Evolutionary conservation across 306 rosid species (phyloP).

Genomic region (Lathyrus aphaca): DNA sequence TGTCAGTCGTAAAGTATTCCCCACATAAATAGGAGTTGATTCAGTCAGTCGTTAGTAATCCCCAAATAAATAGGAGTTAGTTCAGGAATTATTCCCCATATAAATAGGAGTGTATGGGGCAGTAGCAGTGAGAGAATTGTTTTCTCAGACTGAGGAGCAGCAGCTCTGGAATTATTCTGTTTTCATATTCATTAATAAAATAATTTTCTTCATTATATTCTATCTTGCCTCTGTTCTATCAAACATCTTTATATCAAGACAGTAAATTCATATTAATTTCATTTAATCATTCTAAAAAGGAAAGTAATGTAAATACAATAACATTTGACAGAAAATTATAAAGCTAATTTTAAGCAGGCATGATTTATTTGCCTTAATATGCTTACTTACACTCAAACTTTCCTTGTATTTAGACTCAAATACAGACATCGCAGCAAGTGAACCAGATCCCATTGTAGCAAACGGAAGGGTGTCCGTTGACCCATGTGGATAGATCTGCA

Average conservation of each 20-base stretch:
- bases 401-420: slow-evolving; percentile 70
- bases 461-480: slow-evolving; percentile 67
- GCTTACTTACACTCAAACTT: slow-evolving; percentile 50
- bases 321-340: background rate
- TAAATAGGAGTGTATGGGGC: too few species aligned
- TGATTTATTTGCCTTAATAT: slow-evolving; percentile 33
- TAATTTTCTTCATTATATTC: too few species aligned
- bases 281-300: background rate
- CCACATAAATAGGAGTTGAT: too few species aligned
- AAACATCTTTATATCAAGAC: background rate
- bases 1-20: too few species aligned
- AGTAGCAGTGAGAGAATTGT: too few species aligned
- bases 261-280: slow-evolving; percentile 1
- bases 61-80: too few species aligned
- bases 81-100: too few species aligned
- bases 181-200: too few species aligned
- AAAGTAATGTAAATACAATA: background rate
- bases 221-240: too few species aligned
- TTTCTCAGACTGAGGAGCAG: too few species aligned
- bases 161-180: too few species aligned
- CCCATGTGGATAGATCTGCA: slow-evolving; percentile 87
- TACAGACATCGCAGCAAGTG: slow-evolving; percentile 58
- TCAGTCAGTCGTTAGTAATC: too few species aligned
- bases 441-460: slow-evolving; percentile 63
- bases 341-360: background rate